A percentile compares a stretch with the other conserved stretches of the same genome.
Evolutionary conservation across 371 early-diverging fungal genomes (phyloP).

Genomic region (Zychaea mexicana): DNA sequence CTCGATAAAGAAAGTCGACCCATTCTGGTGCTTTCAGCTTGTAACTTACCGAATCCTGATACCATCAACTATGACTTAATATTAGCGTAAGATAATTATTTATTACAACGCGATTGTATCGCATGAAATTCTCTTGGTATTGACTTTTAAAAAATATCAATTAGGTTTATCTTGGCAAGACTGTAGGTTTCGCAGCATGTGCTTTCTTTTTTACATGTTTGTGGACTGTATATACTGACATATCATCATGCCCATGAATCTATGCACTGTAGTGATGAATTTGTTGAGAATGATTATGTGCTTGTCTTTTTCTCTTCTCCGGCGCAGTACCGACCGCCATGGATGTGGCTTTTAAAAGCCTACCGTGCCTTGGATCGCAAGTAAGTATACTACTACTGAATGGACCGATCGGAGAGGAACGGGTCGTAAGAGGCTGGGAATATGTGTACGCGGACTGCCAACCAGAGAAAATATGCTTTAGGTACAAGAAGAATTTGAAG

Average conservation of each 20-base stretch:
- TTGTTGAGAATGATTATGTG: constrained; percentile 88
- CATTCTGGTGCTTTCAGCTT: constrained; percentile 79
- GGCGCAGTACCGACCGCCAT: constrained; percentile 74
- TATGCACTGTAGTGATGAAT: constrained; percentile 60
- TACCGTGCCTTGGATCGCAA: constrained; percentile 78
- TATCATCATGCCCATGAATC: not conserved
- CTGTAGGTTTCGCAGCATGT: constrained; percentile 44
- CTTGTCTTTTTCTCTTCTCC: constrained; percentile 88
- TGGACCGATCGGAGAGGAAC: not conserved
- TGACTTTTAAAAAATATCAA: not conserved
- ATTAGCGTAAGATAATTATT: constrained; percentile 55
- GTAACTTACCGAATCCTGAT: constrained; percentile 78
- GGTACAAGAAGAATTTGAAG: constrained; percentile 93
- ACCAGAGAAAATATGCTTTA: constrained; percentile 23
- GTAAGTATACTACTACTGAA: constrained; percentile 33
- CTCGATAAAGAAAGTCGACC: constrained; percentile 84
- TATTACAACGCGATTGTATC: not conserved
- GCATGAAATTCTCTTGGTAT: constrained; percentile 1
- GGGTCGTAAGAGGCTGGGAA: too few relatives aligned
- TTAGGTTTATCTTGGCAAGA: constrained; percentile 40
- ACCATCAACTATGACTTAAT: constrained; percentile 81
- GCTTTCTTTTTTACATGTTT: not conserved
- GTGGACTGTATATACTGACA: too few relatives aligned
- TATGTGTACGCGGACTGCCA: too few relatives aligned
- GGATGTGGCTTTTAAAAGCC: constrained; percentile 85